Percentiles rank a stretch among this genome's conserved stretches.
Evolutionary conservation across 768 basidiomycete species (phyloP).

Genomic region (Hypsizygus marmoreus): DNA sequence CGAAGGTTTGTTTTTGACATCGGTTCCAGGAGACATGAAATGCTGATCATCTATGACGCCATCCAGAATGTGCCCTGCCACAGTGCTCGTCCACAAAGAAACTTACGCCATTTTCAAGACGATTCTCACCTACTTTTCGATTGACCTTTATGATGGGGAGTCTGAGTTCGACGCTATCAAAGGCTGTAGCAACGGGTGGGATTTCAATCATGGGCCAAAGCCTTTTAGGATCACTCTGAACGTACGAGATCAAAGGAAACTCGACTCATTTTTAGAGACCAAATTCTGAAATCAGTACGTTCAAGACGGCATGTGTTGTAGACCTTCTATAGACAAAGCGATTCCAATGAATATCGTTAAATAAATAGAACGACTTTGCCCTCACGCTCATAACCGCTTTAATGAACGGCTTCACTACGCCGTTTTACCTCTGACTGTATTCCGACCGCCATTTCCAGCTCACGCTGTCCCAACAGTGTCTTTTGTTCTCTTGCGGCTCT

Average conservation of each 20-base stretch:
- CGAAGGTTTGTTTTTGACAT: slow-evolving; percentile 11
- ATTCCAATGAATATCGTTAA: no score
- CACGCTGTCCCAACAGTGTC: no score
- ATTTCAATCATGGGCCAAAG: slow-evolving; percentile 18
- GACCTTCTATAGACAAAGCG: no score
- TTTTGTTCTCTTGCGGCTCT: no score
- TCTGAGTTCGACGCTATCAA: slow-evolving; percentile 17
- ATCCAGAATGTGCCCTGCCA: slow-evolving; percentile 19
- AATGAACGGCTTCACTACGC: no score
- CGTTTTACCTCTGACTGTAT: no score
- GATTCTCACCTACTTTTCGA: slow-evolving; percentile 13
- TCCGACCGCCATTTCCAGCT: no score
- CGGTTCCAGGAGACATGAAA: no score
- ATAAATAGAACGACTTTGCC: no score
- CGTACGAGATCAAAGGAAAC: slow-evolving; percentile 13
- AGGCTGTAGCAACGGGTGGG: slow-evolving; percentile 13
- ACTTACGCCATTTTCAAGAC: slow-evolving; percentile 16
- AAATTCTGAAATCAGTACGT: slow-evolving; percentile 7
- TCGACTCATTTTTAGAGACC: slow-evolving; percentile 12
- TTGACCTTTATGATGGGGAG: slow-evolving; percentile 15
- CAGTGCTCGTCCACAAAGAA: slow-evolving; percentile 17
- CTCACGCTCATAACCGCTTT: no score
- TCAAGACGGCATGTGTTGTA: no score
- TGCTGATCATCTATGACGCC: no score
- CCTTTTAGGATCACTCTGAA: slow-evolving; percentile 10